These are phyloP conservation scores for Dryas drummondii DNA, from an alignment of 306 rosid genomes.

Conservation along the genomic window DNA sequence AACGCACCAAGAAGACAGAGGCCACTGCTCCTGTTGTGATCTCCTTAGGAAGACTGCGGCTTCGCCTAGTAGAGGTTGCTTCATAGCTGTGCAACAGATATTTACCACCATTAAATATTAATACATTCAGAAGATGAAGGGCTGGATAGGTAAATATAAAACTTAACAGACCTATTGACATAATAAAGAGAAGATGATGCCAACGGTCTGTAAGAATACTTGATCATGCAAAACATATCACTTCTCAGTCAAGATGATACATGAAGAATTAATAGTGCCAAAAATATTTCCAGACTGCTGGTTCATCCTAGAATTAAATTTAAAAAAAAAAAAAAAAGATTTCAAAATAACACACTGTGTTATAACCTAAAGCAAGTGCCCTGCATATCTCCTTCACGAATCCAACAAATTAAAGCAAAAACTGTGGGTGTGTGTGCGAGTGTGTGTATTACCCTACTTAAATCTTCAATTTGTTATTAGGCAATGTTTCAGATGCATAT, in stretches of 20 bases:
- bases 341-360: neutral
- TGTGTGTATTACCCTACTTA: neutral
- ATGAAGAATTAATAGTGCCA: neutral
- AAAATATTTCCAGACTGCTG: neutral
- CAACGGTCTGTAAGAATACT: neutral
- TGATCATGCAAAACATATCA: neutral
- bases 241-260: constrained; percentile 1
- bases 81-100: constrained; percentile 69
- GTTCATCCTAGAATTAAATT: neutral
- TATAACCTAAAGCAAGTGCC: neutral
- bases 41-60: constrained; percentile 80
- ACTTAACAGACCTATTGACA: neutral
- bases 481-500: neutral
- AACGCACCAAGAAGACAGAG: constrained; percentile 70
- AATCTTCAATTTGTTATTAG: neutral
- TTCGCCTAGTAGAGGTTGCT: constrained; percentile 82
- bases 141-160: too few species aligned
- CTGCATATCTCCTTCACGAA: neutral
- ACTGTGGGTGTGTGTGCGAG: too few species aligned
- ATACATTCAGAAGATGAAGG: neutral
- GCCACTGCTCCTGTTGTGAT: constrained; percentile 79
- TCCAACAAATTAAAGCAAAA: neutral
- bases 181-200: neutral
- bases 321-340: neutral
- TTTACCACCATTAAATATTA: neutral